Conservation (phyloP, 106 monocot species). For the Phalaenopsis equestris region DNA sequence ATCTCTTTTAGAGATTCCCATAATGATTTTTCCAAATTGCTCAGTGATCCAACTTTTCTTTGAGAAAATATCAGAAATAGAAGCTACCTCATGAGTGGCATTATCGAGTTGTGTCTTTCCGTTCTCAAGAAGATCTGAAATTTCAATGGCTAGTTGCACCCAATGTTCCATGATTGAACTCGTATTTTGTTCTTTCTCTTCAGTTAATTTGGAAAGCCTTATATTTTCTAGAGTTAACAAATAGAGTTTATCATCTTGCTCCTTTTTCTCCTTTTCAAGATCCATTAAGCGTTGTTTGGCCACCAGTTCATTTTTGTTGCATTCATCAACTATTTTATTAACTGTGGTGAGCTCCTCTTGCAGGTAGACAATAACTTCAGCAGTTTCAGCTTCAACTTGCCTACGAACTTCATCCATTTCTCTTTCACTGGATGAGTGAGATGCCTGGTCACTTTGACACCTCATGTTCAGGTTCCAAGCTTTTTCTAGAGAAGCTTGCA, state of each 20-base stretch:
- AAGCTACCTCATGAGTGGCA: constrained; percentile 47
- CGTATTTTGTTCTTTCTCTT: constrained; percentile 45
- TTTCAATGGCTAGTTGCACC: constrained; percentile 50
- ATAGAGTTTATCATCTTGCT: constrained; percentile 29
- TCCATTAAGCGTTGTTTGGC: constrained; percentile 25
- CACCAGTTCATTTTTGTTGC: constrained; percentile 36
- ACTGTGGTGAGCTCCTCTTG: constrained; percentile 61
- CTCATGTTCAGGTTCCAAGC: too few relatives aligned
- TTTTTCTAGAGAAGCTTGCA: too few relatives aligned
- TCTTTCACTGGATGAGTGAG: too few relatives aligned
- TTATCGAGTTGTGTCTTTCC: constrained; percentile 57
- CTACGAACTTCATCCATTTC: constrained; percentile 71
- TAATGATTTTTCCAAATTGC: constrained; percentile 45
- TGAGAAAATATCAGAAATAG: constrained; percentile 33
- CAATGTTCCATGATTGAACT: constrained; percentile 35
- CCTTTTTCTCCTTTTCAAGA: constrained; percentile 41
- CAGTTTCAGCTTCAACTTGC: constrained; percentile 83
- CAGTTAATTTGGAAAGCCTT: constrained; percentile 28
- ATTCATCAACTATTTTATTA: constrained; percentile 39
- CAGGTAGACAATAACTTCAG: constrained; percentile 86
- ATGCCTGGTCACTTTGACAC: too few relatives aligned
- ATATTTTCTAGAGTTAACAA: constrained; percentile 39
- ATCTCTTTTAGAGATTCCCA: constrained; percentile 62
- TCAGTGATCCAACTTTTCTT: constrained; percentile 40
- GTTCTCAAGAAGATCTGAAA: constrained; percentile 53